phyloP scores from a whole-genome alignment of 2,329 filamentous ascomycete species.

The Xylariaceae sp. region DNA sequence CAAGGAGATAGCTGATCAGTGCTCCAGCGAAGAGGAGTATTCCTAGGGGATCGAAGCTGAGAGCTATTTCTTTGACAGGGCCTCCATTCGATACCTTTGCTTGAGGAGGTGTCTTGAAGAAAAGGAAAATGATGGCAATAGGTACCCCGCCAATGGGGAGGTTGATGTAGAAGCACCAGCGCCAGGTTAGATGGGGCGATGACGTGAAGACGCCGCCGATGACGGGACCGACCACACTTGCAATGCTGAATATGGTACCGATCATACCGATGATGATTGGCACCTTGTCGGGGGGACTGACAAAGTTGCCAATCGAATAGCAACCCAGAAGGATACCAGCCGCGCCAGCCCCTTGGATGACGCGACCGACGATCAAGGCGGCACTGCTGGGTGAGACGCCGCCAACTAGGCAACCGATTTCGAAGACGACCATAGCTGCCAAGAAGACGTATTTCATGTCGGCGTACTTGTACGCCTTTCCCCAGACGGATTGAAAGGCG shows the following conservation, averaged over 20 bases:
- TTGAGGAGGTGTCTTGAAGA: conserved; percentile 34
- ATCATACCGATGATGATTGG: conserved; percentile 41
- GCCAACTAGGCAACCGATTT: conserved; percentile 45
- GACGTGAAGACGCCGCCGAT: conserved; percentile 43
- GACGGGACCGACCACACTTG: conserved; percentile 40
- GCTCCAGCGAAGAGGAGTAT: conserved; percentile 30
- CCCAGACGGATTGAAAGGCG: conserved; percentile 44
- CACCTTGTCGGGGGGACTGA: conserved; percentile 37
- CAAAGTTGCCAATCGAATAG: conserved; percentile 37
- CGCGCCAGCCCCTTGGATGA: conserved; percentile 44
- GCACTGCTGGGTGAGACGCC: conserved; percentile 43
- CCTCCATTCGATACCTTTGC: conserved; percentile 2
- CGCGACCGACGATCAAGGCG: conserved; percentile 46
- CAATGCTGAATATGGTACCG: conserved; percentile 40
- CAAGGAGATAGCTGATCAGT: conserved; percentile 37
- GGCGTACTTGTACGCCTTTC: conserved; percentile 45
- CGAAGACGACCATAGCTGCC: conserved; percentile 38
- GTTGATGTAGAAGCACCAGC: conserved; percentile 46
- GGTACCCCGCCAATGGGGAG: conserved; percentile 41
- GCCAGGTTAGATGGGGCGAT: conserved; percentile 35
- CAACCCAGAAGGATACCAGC: conserved; percentile 44
- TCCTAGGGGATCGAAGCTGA: conserved; percentile 36
- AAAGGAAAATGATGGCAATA: conserved; percentile 33
- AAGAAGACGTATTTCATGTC: conserved; percentile 41
- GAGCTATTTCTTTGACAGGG: conserved; percentile 26